Evolutionary conservation across 768 basidiomycete species (phyloP).

Genomic region (Xerocomellus intermedius): DNA sequence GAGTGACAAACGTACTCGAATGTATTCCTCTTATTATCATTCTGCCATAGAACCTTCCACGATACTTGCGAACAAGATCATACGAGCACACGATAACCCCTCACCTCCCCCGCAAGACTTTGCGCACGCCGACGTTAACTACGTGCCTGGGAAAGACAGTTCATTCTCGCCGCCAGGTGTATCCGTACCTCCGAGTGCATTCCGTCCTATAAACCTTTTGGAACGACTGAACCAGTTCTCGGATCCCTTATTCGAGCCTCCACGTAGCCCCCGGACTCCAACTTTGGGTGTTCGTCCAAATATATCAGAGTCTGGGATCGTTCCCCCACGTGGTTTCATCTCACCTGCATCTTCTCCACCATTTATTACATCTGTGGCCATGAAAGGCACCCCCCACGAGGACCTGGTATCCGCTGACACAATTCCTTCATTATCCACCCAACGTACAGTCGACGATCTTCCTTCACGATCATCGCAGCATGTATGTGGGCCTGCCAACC

Average conservation of each 20-base stretch:
- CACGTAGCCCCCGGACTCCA: neutral
- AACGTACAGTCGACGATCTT: slow-evolving; percentile 20
- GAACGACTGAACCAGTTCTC: slow-evolving; percentile 26
- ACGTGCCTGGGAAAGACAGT: slow-evolving; percentile 16
- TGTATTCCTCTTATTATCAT: slow-evolving; percentile 8
- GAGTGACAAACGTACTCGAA: slow-evolving; percentile 5
- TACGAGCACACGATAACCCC: slow-evolving; percentile 72
- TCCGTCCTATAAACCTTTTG: slow-evolving; percentile 32
- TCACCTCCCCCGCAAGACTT: slow-evolving; percentile 55
- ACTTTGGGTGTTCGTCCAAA: slow-evolving; percentile 3
- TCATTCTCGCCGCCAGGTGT: slow-evolving; percentile 14
- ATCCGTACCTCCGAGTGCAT: slow-evolving; percentile 30
- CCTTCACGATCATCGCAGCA: slow-evolving; percentile 23
- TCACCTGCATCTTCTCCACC: slow-evolving; percentile 44
- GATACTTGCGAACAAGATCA: slow-evolving; percentile 60
- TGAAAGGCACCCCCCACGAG: neutral
- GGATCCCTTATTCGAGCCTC: slow-evolving; percentile 1
- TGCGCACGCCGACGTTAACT: slow-evolving; percentile 15
- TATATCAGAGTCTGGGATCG: slow-evolving; percentile 2
- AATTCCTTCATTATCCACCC: slow-evolving; percentile 7
- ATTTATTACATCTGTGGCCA: slow-evolving; percentile 14
- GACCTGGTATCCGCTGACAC: slow-evolving; percentile 2
- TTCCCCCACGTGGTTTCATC: slow-evolving; percentile 34
- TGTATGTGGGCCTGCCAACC: slow-evolving; percentile 6
- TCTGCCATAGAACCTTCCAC: slow-evolving; percentile 60